Base-by-base conservation (phyloP, 345 rosid species). In the Adansonia digitata region DNA sequence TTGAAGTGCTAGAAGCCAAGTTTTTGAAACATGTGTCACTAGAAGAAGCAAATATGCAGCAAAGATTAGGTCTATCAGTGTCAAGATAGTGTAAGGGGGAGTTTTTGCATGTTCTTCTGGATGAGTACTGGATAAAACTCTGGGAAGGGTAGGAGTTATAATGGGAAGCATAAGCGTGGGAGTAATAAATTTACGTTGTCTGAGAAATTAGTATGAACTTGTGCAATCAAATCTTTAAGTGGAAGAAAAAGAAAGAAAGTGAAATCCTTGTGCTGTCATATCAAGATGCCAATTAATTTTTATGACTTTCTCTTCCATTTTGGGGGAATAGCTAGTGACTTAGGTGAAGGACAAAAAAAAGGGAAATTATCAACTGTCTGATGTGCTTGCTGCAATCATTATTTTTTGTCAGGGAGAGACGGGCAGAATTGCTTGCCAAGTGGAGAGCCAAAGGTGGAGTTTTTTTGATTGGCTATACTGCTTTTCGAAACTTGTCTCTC, bases 381-480 rank as follows among this genome's bases (percentile, higher is more conserved):
- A 79, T 71, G 62, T 77, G 59, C 63, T 71, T 77, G 27, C 45
- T 77, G 78, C 20, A 49, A 71, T 79, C 69, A 72, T 77, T 72
- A 46, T 74, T 73, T 78, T 39, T 74, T 56, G 14, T 57, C 81
- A 96, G 98, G 87, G 99, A 96, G 64, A 89, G 88, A 79, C 88
- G 99, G 78, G 84, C 79, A 40, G 94, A 90, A 69, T 86, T 88
- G 86, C 87, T 93, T 71, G 84, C 81, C 34, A 96, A 93, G 80
- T 96, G 99, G 99, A 89, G 89, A 81, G 72, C 82, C 62, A 96
- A 93, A 82, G 99, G 99, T 70, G 99, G 99, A 34, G 82, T 96
- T 49, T 92, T 96, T 83, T 71, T 96, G 76, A 92, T 96, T 77
- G 94, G 99, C 81, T 96, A 96, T 77, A 31, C 92, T 73, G 89